Evolutionary conservation across 768 basidiomycete genomes (phyloP).

Genomic region (Chlorophyllum brunneum): DNA sequence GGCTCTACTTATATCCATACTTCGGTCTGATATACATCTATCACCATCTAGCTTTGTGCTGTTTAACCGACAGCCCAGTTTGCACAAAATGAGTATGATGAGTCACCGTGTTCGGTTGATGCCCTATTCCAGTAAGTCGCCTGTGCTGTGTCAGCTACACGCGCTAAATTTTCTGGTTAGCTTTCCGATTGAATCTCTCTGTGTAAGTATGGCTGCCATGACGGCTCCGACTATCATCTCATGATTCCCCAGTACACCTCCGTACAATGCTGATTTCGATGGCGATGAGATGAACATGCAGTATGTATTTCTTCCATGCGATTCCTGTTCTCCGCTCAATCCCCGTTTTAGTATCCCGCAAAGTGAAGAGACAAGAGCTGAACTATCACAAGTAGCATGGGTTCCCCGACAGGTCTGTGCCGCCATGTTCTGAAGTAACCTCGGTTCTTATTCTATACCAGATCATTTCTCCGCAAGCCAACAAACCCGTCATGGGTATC

Average conservation of each 20-base stretch:
- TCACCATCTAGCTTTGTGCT: slow-evolving; percentile 64
- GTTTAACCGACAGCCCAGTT: slow-evolving; percentile 96
- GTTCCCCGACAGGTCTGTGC: slow-evolving; percentile 83
- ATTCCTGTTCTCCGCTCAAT: neutral
- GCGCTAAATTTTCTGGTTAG: slow-evolving; percentile 34
- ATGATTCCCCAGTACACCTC: slow-evolving; percentile 65
- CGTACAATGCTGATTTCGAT: slow-evolving; percentile 99
- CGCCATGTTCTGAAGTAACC: neutral
- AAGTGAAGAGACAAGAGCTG: slow-evolving; percentile 96
- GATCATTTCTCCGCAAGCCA: slow-evolving; percentile 99
- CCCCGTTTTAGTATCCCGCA: slow-evolving; percentile 75
- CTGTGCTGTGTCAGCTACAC: neutral
- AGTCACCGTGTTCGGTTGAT: slow-evolving; percentile 95
- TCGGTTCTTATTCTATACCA: slow-evolving; percentile 26
- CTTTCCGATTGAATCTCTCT: slow-evolving; percentile 96
- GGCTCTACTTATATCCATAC: neutral
- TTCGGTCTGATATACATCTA: slow-evolving; percentile 4
- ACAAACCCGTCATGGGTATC: slow-evolving; percentile 99
- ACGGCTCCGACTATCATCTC: slow-evolving; percentile 22
- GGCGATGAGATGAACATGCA: slow-evolving; percentile 99
- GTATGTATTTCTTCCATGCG: slow-evolving; percentile 48
- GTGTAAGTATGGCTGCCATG: slow-evolving; percentile 59
- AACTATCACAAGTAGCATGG: slow-evolving; percentile 98
- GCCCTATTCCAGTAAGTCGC: slow-evolving; percentile 90
- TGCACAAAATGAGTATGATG: slow-evolving; percentile 99